Conservation (phyloP, 2,329 filamentous ascomycete genomes). For the Curvularia spicifera region DNA sequence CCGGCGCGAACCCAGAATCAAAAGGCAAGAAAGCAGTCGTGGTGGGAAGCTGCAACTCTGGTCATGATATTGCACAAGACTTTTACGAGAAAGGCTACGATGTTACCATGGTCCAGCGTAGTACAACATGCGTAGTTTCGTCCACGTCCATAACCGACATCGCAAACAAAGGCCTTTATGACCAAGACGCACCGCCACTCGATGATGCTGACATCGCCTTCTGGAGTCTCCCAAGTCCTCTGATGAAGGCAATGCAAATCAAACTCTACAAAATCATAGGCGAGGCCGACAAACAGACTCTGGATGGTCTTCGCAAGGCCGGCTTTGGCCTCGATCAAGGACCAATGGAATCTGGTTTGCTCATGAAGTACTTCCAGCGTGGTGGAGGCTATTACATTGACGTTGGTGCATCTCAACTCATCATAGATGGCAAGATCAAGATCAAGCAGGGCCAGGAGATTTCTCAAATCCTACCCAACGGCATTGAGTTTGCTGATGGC, state of each 20-base stretch:
- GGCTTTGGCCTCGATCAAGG: conserved; percentile 53
- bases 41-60: conserved; percentile 58
- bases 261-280: conserved; percentile 38
- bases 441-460: conserved; percentile 51
- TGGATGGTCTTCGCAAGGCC: conserved; percentile 51
- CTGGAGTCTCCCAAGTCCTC: conserved; percentile 46
- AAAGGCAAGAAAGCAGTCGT: conserved; percentile 55
- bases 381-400: conserved; percentile 59
- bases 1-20: conserved; percentile 40
- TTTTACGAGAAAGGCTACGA: conserved; percentile 53
- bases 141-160: conserved; percentile 36
- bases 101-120: conserved; percentile 57
- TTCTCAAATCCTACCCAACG: conserved; percentile 47
- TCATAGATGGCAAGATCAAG: conserved; percentile 55
- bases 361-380: conserved; percentile 51
- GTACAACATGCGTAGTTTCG: conserved; percentile 49
- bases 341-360: conserved; percentile 37
- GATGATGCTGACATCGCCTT: conserved; percentile 39
- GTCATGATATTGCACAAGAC: conserved; percentile 58
- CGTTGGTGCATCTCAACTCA: conserved; percentile 52
- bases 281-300: conserved; percentile 45
- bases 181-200: conserved; percentile 35
- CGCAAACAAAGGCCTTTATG: conserved; percentile 39
- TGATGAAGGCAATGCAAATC: conserved; percentile 41
- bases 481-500: conserved; percentile 55